phyloP scores from a whole-genome alignment of 345 rosid species.

The Reutealis trisperma region DNA sequence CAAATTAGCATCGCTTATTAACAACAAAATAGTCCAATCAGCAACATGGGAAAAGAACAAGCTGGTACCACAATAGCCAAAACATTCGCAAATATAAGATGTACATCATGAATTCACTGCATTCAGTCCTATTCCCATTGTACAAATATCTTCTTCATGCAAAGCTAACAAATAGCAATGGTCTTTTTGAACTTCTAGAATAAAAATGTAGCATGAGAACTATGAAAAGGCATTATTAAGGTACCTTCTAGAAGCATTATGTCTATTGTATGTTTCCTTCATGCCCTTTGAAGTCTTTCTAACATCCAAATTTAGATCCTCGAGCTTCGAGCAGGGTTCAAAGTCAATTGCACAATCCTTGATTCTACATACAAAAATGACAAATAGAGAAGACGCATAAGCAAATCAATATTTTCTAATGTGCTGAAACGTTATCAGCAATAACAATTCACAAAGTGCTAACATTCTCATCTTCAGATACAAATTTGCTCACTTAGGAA shows the following conservation, averaged over 20 bases:
- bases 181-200: neutral
- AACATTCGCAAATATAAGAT: neutral
- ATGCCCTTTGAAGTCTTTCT: constrained; percentile 43
- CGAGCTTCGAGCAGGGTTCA: constrained; percentile 74
- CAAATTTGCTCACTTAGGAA: neutral
- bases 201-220: neutral
- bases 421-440: neutral
- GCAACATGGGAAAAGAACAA: neutral
- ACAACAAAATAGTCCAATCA: neutral
- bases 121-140: neutral
- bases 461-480: neutral
- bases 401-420: neutral
- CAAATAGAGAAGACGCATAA: neutral
- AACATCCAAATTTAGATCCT: constrained; percentile 72
- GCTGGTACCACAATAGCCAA: neutral
- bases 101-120: neutral
- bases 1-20: neutral
- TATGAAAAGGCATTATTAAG: constrained; percentile 3
- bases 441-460: neutral
- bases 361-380: constrained; percentile 32
- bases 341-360: constrained; percentile 54
- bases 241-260: constrained; percentile 45
- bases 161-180: constrained; percentile 3
- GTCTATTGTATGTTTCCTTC: constrained; percentile 33
- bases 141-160: neutral